phyloP scores from a whole-genome alignment of 2,329 filamentous ascomycete species.

The Fusarium nygamai region DNA sequence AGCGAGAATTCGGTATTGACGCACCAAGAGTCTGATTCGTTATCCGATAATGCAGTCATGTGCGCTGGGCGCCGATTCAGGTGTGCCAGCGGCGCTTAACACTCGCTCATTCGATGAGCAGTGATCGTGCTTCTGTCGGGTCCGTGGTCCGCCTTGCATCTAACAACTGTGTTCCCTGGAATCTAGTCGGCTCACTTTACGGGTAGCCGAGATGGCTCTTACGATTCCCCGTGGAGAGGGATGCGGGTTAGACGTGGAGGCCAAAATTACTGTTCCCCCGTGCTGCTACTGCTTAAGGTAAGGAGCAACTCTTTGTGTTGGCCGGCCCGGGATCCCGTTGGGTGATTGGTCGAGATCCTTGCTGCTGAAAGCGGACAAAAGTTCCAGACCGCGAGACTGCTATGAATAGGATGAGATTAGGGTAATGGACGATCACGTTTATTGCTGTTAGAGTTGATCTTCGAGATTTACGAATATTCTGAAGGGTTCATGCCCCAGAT shows the following conservation, averaged over 20 bases:
- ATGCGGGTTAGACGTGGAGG: constrained; percentile 6
- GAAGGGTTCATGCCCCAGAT: not conserved
- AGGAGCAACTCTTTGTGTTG: not conserved
- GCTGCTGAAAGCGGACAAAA: not conserved
- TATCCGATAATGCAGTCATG: not conserved
- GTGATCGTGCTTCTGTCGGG: constrained; percentile 13
- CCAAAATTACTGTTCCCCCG: not conserved
- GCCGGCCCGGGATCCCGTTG: constrained; percentile 29
- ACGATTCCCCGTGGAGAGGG: not conserved
- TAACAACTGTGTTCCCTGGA: not conserved
- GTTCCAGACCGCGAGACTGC: not conserved
- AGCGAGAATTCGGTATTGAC: constrained; percentile 23
- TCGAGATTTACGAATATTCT: not conserved
- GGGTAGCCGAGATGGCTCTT: constrained; percentile 13
- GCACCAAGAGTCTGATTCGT: not conserved
- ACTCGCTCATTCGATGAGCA: not conserved
- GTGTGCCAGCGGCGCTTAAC: constrained; percentile 8
- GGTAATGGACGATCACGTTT: no score
- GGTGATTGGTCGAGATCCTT: constrained; percentile 17
- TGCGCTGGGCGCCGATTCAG: not conserved
- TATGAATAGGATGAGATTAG: not conserved
- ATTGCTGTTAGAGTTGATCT: not conserved
- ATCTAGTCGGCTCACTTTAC: constrained; percentile 4
- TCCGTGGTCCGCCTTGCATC: constrained; percentile 19
- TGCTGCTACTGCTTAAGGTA: not conserved